Percentiles rank a stretch among this genome's conserved stretches.
Conservation (phyloP, 1,284 basidiomycete genomes). For the Acaromyces ingoldii region DNA sequence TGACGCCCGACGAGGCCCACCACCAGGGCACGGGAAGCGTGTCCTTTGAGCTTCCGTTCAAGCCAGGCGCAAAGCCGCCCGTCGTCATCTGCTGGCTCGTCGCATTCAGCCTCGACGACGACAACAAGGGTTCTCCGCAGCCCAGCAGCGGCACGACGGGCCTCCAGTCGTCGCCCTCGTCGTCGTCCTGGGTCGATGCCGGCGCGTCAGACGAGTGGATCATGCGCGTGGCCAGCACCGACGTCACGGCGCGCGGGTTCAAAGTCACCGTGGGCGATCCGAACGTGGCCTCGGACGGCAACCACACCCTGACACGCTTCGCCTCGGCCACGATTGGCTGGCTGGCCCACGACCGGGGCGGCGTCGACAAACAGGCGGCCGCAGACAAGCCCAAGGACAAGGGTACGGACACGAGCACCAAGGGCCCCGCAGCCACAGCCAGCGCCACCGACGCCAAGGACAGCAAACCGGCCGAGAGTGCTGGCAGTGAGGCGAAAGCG, state of each 20-base stretch:
- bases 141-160: no score
- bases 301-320: no score
- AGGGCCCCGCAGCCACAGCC: not conserved
- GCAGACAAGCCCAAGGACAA: not conserved
- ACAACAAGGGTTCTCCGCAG: no score
- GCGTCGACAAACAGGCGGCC: not conserved
- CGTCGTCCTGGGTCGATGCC: no score
- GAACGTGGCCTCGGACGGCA: not conserved
- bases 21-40: not conserved
- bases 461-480: no score
- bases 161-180: no score
- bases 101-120: no score
- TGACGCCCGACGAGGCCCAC: not conserved
- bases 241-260: not conserved
- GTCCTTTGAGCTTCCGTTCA: conserved; percentile 4
- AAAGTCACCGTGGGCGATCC: not conserved
- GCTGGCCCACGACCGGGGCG: conserved; percentile 1
- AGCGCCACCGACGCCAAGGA: not conserved
- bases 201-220: not conserved
- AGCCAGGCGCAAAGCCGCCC: not conserved
- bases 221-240: not conserved
- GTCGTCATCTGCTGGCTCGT: conserved; percentile 6
- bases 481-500: no score
- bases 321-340: not conserved
- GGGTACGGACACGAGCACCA: not conserved